These are phyloP conservation scores for Candida frijolesensis DNA, from an alignment of 1,139 yeast species.

Conservation along the genomic window DNA sequence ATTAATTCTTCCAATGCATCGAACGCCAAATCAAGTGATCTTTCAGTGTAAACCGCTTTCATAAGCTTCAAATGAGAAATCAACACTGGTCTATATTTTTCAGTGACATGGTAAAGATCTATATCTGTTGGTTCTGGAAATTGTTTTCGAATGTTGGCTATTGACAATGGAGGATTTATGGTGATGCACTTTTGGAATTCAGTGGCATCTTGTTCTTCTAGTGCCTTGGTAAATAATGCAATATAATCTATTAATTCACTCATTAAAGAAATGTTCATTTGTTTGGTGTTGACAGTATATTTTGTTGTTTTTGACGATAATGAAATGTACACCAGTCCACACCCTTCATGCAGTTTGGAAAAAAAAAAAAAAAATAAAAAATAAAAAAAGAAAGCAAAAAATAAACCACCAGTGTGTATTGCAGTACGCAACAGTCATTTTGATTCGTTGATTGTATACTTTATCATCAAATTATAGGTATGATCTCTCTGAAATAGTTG, in stretches of 20 bases:
- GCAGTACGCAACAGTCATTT: too few species aligned
- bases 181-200: conserved; percentile 30
- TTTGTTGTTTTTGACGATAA: too few species aligned
- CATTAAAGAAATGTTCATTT: conserved; percentile 6
- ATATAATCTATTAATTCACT: conserved; percentile 21
- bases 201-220: conserved; percentile 22
- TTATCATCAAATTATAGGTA: too few species aligned
- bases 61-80: conserved; percentile 38
- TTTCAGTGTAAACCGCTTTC: conserved; percentile 38
- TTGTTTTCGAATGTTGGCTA: conserved; percentile 23
- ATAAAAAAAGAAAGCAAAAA: too few species aligned
- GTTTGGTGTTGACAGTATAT: too few species aligned
- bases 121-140: conserved; percentile 42
- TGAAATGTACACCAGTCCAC: too few species aligned
- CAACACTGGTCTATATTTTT: conserved; percentile 39
- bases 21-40: conserved; percentile 43
- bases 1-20: conserved; percentile 44
- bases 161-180: conserved; percentile 36
- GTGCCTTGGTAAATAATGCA: conserved; percentile 17
- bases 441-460: too few species aligned
- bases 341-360: too few species aligned
- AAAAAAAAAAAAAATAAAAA: too few species aligned
- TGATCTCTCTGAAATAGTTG: too few species aligned
- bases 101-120: conserved; percentile 40
- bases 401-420: background rate